Evolutionary conservation across 2,329 filamentous ascomycete species (phyloP).

Genomic region (Pseudonectria foliicola): DNA sequence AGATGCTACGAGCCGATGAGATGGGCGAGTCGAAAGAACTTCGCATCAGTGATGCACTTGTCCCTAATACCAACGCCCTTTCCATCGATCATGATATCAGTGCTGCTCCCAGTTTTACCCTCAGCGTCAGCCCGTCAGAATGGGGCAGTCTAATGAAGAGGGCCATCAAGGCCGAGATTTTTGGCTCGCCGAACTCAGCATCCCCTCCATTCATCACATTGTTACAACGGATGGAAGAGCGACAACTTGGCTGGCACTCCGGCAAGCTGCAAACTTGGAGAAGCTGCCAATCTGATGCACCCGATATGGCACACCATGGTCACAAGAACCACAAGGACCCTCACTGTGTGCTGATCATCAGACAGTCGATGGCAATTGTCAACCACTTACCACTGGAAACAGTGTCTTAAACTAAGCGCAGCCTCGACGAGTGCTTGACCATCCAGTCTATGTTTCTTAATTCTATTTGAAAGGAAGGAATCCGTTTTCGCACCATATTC

Average conservation of each 20-base stretch:
- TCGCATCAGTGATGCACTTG: conserved; percentile 7
- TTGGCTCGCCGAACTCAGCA: conserved; percentile 3
- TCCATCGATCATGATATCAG: not conserved
- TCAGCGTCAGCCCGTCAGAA: conserved; percentile 12
- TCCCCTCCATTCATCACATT: conserved; percentile 6
- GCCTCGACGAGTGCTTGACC: no score
- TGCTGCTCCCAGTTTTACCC: conserved; percentile 1
- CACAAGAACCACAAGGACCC: conserved; percentile 15
- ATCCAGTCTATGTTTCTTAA: no score
- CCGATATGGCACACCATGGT: conserved; percentile 1
- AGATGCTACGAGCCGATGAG: conserved; percentile 11
- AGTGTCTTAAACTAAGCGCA: not conserved
- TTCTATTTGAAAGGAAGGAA: no score
- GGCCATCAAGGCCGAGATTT: conserved; percentile 14
- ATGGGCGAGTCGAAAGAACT: conserved; percentile 11
- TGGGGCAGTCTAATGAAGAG: conserved; percentile 16
- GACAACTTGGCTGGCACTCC: conserved; percentile 18
- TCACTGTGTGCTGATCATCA: conserved; percentile 16
- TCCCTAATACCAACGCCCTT: not conserved
- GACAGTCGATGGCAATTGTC: conserved; percentile 17
- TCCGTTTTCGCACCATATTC: no score
- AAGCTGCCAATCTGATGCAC: conserved; percentile 2
- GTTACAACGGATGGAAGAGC: conserved; percentile 19
- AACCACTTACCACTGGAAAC: conserved; percentile 1
- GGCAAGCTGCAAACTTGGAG: conserved; percentile 4